Percentiles rank a stretch among this genome's conserved stretches.
Evolutionary conservation across 768 basidiomycete species (phyloP).

Genomic region (Naganishia vaughanmartiniae): DNA sequence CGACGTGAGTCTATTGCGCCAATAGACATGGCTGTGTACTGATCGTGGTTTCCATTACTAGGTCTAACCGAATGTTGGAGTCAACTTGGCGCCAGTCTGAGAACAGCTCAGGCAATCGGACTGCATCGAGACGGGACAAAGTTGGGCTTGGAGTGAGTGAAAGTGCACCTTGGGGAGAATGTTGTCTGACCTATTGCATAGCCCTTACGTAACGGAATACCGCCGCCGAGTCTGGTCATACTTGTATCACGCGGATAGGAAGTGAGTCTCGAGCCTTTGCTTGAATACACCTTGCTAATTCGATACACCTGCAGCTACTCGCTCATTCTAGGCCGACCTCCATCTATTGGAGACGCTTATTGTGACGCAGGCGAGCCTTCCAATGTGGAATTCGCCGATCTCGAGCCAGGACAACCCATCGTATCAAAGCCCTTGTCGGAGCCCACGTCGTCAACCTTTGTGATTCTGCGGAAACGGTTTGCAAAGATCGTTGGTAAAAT

Average conservation of each 20-base stretch:
- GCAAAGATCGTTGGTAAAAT: slow-evolving; percentile 81
- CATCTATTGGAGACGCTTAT: slow-evolving; percentile 75
- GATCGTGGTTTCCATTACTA: slow-evolving; percentile 59
- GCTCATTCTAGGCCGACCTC: slow-evolving; percentile 82
- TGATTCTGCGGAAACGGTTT: slow-evolving; percentile 77
- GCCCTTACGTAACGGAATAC: slow-evolving; percentile 74
- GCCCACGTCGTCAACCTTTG: slow-evolving; percentile 82
- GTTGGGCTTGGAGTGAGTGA: slow-evolving; percentile 61
- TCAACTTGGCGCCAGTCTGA: slow-evolving; percentile 84
- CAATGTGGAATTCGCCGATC: slow-evolving; percentile 55
- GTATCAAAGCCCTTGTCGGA: slow-evolving; percentile 53
- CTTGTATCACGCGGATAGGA: slow-evolving; percentile 87
- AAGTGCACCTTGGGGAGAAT: background rate
- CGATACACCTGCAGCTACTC: slow-evolving; percentile 59
- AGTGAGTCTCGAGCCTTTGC: slow-evolving; percentile 47
- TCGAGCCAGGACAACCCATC: slow-evolving; percentile 37
- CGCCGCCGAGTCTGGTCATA: slow-evolving; percentile 80
- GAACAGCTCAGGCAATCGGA: slow-evolving; percentile 90
- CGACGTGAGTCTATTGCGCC: slow-evolving; percentile 35
- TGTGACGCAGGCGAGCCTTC: slow-evolving; percentile 65
- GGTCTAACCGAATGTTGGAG: slow-evolving; percentile 95
- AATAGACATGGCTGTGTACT: no score
- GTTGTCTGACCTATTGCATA: slow-evolving; percentile 21
- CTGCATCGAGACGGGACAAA: slow-evolving; percentile 83
- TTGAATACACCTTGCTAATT: background rate